These are phyloP conservation scores for Centrapalus pauciflorus DNA, from an alignment of 129 eudicot genomes.

Conservation along the genomic window DNA sequence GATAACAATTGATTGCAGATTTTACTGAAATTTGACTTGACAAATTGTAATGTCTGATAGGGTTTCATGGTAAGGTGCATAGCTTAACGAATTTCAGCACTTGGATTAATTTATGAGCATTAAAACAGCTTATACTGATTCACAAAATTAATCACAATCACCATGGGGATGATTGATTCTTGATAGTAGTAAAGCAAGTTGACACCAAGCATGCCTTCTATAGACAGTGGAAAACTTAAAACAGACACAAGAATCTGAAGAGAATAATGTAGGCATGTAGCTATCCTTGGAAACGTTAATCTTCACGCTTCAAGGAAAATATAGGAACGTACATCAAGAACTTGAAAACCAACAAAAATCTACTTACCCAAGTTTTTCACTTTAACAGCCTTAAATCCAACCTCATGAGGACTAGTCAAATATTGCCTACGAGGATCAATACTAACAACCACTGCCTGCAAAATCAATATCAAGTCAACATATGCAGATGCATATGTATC, in stretches of 20 bases:
- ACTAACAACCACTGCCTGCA: constrained; percentile 98
- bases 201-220: background rate
- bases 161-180: background rate
- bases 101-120: background rate
- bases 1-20: background rate
- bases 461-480: constrained; percentile 16
- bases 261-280: too few species aligned
- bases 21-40: background rate
- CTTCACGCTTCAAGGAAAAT: background rate
- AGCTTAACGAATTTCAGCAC: background rate
- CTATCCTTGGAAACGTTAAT: background rate
- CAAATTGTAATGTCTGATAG: background rate
- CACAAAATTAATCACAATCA: background rate
- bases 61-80: background rate
- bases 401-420: constrained; percentile 47
- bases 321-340: background rate
- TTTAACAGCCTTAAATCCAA: constrained; percentile 42
- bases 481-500: background rate
- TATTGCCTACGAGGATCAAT: constrained; percentile 88
- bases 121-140: background rate
- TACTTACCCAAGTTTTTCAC: constrained; percentile 61
- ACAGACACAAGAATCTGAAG: background rate
- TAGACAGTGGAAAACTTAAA: background rate
- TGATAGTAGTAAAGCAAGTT: too few species aligned
- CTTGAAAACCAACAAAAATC: constrained; percentile 43